Conservation (phyloP, 768 basidiomycete species). For the Agaricus blazei region DNA sequence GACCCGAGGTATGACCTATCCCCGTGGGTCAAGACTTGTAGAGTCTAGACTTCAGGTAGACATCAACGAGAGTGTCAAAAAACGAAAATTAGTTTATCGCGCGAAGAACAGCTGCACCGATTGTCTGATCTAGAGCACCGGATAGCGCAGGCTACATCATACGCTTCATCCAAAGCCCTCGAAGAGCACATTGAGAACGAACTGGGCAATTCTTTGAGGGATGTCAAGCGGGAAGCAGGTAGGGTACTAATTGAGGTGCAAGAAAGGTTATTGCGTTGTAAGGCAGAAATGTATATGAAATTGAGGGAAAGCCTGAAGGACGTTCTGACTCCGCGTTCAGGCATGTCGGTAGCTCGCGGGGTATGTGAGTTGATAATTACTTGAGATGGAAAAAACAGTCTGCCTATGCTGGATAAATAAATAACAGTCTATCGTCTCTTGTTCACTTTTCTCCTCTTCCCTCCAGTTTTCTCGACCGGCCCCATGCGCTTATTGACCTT, state of each 20-base stretch:
- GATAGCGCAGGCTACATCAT: background rate
- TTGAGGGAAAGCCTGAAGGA: background rate
- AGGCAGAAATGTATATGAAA: background rate
- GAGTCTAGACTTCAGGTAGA: background rate
- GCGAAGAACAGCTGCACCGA: background rate
- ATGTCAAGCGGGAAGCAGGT: background rate
- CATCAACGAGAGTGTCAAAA: background rate
- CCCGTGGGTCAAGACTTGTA: no score
- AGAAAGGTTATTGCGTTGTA: background rate
- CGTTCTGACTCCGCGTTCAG: background rate
- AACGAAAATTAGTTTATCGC: background rate
- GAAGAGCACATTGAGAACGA: background rate
- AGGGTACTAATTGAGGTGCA: constrained; percentile 1
- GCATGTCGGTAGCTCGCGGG: background rate
- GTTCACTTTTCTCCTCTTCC: constrained; percentile 57
- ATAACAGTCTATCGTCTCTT: constrained; percentile 35
- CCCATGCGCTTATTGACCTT: constrained; percentile 18
- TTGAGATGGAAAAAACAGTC: no score
- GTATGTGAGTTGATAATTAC: no score
- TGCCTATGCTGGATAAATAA: no score
- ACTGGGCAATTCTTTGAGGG: background rate
- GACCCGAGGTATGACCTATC: no score
- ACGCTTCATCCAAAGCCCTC: background rate
- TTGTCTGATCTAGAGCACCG: background rate
- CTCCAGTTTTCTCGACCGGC: constrained; percentile 51